Evolutionary conservation across 805 yeast species (phyloP).

Genomic region (Metschnikowia reukaufii): DNA sequence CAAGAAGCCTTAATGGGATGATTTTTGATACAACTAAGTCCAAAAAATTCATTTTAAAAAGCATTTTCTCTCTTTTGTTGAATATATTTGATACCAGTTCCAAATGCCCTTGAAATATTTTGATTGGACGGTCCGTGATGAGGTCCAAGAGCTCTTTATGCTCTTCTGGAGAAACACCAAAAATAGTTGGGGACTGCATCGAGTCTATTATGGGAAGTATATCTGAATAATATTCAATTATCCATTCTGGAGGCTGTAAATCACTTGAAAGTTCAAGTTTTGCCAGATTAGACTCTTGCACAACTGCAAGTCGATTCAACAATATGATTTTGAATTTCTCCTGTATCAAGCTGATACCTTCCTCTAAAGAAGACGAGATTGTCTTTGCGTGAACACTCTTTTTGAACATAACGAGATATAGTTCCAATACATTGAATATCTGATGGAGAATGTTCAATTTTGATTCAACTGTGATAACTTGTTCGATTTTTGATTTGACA

Average conservation of each 20-base stretch:
- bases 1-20: conserved; percentile 44
- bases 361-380: conserved; percentile 25
- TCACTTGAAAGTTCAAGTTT: conserved; percentile 49
- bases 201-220: conserved; percentile 57
- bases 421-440: conserved; percentile 59
- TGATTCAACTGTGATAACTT: conserved; percentile 63
- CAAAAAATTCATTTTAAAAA: conserved; percentile 57
- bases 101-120: conserved; percentile 37
- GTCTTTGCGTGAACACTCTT: conserved; percentile 32
- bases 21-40: conserved; percentile 59
- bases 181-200: conserved; percentile 34
- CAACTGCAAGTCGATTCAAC: conserved; percentile 31
- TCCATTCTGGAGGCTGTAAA: conserved; percentile 82
- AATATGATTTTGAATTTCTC: conserved; percentile 28
- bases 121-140: conserved; percentile 49
- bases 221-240: conserved; percentile 61
- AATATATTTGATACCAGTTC: conserved; percentile 26
- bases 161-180: conserved; percentile 40
- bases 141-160: conserved; percentile 38
- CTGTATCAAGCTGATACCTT: conserved; percentile 28
- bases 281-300: conserved; percentile 38
- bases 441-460: conserved; percentile 55
- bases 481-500: conserved; percentile 63
- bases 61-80: conserved; percentile 34
- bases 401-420: conserved; percentile 70